Conservation (phyloP, 1,284 basidiomycete genomes). For the Malassezia restricta region DNA sequence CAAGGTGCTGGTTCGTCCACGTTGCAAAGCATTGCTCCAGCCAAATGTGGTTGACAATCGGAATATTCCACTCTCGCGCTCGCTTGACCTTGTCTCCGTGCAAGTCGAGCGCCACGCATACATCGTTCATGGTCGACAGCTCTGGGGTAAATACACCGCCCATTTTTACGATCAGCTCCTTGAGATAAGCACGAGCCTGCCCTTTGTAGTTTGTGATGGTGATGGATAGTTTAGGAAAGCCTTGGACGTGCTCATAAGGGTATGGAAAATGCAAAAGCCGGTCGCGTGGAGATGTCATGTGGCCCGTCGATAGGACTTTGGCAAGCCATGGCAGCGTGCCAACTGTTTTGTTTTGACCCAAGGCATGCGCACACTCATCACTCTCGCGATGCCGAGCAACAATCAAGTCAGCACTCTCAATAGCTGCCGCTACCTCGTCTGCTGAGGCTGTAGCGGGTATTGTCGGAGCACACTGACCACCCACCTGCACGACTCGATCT, state of each 20-base stretch:
- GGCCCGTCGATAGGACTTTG: constrained; percentile 58
- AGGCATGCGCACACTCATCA: constrained; percentile 60
- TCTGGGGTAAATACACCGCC: constrained; percentile 68
- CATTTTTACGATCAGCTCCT: constrained; percentile 63
- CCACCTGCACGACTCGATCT: constrained; percentile 8
- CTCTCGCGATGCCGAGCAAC: constrained; percentile 61
- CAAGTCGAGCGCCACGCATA: constrained; percentile 69
- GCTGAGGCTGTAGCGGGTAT: constrained; percentile 50
- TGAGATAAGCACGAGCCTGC: constrained; percentile 68
- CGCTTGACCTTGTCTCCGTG: constrained; percentile 62
- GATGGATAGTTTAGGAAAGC: constrained; percentile 53
- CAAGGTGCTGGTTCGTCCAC: constrained; percentile 15
- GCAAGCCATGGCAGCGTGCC: constrained; percentile 71
- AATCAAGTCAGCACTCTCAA: constrained; percentile 54
- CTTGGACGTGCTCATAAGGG: constrained; percentile 47
- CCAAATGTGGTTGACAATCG: constrained; percentile 76
- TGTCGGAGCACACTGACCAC: constrained; percentile 48
- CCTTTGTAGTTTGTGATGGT: constrained; percentile 80
- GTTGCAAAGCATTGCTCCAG: constrained; percentile 67
- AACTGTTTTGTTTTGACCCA: constrained; percentile 55
- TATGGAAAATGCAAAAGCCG: constrained; percentile 56
- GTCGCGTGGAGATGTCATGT: constrained; percentile 58
- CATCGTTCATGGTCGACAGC: constrained; percentile 59
- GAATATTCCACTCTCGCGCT: constrained; percentile 66
- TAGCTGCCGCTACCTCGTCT: constrained; percentile 21